Percentiles rank a stretch among this genome's conserved stretches.
Conservation (phyloP, 2,329 filamentous ascomycete genomes). For the Sphaerulina populicola region DNA sequence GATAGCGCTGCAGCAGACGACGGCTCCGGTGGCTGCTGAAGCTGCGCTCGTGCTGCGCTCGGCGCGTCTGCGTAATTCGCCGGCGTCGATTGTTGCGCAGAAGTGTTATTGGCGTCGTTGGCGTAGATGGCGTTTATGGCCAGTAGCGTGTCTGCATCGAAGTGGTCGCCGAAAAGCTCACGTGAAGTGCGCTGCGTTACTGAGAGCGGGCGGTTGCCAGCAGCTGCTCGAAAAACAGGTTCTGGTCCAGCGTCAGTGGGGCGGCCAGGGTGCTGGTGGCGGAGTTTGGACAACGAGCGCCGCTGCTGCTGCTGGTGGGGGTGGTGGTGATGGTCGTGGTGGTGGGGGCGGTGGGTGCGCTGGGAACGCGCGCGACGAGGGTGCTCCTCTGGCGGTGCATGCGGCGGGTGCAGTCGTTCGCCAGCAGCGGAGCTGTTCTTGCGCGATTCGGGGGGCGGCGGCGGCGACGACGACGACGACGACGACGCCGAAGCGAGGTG, state of each 20-base stretch:
- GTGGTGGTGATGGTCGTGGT: background rate
- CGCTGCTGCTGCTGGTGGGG: background rate
- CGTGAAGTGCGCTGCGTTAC: conserved; percentile 29
- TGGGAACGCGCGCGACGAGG: background rate
- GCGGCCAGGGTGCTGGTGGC: conserved; percentile 2
- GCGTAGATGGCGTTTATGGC: conserved; percentile 32
- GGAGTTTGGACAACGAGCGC: background rate
- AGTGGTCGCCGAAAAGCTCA: conserved; percentile 36
- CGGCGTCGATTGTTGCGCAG: conserved; percentile 7
- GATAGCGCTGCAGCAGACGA: background rate
- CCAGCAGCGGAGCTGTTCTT: background rate
- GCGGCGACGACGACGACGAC: background rate
- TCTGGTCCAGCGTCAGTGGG: background rate
- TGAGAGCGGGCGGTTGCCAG: conserved; percentile 20
- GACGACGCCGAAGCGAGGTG: background rate
- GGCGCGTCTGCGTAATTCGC: conserved; percentile 9
- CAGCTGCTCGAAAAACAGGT: no score
- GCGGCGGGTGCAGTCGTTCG: background rate
- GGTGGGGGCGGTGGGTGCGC: background rate
- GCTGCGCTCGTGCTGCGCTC: conserved; percentile 5
- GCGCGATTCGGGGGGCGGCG: background rate
- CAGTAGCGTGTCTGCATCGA: conserved; percentile 35
- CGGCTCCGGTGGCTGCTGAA: conserved; percentile 8
- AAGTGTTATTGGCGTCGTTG: conserved; percentile 11
- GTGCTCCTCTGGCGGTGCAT: background rate